These are phyloP conservation scores for Pneumocystis canis DNA, from an alignment of 1,139 yeast species.

Conservation along the genomic window DNA sequence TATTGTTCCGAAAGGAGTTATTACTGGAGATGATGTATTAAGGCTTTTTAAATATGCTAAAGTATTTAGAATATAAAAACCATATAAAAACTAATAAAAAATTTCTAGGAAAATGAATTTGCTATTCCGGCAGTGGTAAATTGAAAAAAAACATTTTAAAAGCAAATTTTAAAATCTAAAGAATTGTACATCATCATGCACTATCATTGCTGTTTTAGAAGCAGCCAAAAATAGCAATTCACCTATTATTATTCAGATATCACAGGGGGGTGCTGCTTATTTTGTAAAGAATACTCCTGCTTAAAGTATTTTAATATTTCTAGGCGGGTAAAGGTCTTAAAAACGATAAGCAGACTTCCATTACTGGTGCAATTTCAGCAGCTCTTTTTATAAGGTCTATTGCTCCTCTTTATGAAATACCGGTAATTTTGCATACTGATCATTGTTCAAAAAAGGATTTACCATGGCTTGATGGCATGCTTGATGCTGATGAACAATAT, in stretches of 20 bases:
- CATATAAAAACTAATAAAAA: neutral
- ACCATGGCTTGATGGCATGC: constrained; percentile 98
- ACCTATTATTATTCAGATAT: constrained; percentile 92
- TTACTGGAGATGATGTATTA: constrained; percentile 95
- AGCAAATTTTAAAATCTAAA: constrained; percentile 1
- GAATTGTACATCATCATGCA: constrained; percentile 92
- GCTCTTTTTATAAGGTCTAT: constrained; percentile 93
- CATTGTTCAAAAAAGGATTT: constrained; percentile 97
- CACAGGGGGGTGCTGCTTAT: constrained; percentile 99
- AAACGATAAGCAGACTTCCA: constrained; percentile 87
- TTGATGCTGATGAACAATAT: constrained; percentile 89
- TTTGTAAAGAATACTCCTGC: constrained; percentile 54
- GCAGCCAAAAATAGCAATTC: constrained; percentile 94
- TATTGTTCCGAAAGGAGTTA: constrained; percentile 59
- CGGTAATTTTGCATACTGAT: constrained; percentile 94
- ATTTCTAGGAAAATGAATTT: constrained; percentile 55
- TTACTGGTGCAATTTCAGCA: constrained; percentile 92
- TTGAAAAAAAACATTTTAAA: constrained; percentile 1
- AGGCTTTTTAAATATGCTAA: constrained; percentile 77
- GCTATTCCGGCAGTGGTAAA: constrained; percentile 84
- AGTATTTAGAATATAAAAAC: neutral
- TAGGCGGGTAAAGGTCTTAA: constrained; percentile 48
- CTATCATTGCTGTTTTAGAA: constrained; percentile 93
- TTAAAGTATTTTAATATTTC: neutral
- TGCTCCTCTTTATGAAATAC: constrained; percentile 93